These are phyloP conservation scores for Heterobasidion irregulare DNA, from an alignment of 1,284 basidiomycete genomes.

Conservation along the genomic window DNA sequence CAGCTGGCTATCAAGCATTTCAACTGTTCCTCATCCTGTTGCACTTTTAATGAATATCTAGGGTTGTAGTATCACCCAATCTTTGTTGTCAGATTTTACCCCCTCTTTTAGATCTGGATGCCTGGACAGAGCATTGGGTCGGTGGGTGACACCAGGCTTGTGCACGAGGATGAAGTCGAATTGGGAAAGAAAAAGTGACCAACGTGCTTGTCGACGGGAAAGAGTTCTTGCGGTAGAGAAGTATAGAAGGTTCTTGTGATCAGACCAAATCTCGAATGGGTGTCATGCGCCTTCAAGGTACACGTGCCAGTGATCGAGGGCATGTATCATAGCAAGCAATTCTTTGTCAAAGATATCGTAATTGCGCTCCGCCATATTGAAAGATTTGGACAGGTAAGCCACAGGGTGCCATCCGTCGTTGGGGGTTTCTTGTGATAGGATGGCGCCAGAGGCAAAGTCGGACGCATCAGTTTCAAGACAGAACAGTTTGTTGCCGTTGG, in stretches of 20 bases:
- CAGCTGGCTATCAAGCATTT: too few relatives aligned
- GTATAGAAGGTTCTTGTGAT: constrained; percentile 24
- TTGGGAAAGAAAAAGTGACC: constrained; percentile 16
- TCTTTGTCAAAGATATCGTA: constrained; percentile 13
- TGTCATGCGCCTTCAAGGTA: constrained; percentile 16
- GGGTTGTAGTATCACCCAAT: too few relatives aligned
- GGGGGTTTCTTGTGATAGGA: too few relatives aligned
- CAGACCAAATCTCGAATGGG: constrained; percentile 16
- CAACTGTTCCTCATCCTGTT: too few relatives aligned
- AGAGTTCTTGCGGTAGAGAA: constrained; percentile 20
- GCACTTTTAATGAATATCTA: too few relatives aligned
- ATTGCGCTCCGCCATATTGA: constrained; percentile 9
- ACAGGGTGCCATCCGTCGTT: constrained; percentile 6
- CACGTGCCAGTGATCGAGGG: constrained; percentile 12
- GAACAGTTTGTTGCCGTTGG: constrained; percentile 1
- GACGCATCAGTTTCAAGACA: too few relatives aligned
- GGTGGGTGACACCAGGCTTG: constrained; percentile 4
- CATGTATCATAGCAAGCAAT: constrained; percentile 8
- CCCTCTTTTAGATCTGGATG: constrained; percentile 9
- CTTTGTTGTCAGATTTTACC: too few relatives aligned
- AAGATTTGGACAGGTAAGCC: constrained; percentile 6
- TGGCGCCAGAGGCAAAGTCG: too few relatives aligned
- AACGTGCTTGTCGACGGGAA: constrained; percentile 26
- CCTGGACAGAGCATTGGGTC: constrained; percentile 5
- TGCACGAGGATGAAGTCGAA: constrained; percentile 10